Percentiles rank a stretch among this genome's conserved stretches.
phyloP scores from a whole-genome alignment of 129 eudicot genomes.

The Deinandra increscens region DNA sequence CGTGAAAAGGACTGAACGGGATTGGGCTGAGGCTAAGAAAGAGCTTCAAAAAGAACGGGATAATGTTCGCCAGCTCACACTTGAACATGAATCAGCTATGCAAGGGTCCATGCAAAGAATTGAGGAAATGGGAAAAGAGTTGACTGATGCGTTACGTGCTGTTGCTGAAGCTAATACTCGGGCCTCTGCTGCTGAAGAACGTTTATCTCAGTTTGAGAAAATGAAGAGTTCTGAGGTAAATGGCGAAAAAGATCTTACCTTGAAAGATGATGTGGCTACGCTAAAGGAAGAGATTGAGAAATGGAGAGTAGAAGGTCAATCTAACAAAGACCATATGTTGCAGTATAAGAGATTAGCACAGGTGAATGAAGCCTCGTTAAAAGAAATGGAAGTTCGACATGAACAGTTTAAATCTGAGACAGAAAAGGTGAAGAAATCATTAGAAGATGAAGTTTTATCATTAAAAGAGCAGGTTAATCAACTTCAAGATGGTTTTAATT shows the following conservation, averaged over 20 bases:
- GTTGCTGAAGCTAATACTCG: conserved; percentile 73
- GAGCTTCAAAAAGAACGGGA: conserved; percentile 90
- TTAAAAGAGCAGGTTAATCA: conserved; percentile 54
- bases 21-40: conserved; percentile 96
- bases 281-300: conserved; percentile 67
- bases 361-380: conserved; percentile 77
- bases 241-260: conserved; percentile 26
- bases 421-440: conserved; percentile 53
- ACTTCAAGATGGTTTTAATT: conserved; percentile 61
- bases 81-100: conserved; percentile 61
- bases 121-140: conserved; percentile 73
- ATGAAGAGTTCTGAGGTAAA: conserved; percentile 33
- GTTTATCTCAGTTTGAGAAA: conserved; percentile 64
- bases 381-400: conserved; percentile 71
- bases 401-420: conserved; percentile 68
- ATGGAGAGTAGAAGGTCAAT: conserved; percentile 54
- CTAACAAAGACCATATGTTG: conserved; percentile 72
- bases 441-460: conserved; percentile 66
- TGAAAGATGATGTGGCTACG: conserved; percentile 39
- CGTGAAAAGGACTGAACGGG: conserved; percentile 66
- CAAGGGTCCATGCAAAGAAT: conserved; percentile 63
- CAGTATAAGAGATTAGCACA: conserved; percentile 89
- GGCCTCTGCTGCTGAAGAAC: conserved; percentile 86
- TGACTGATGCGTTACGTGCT: conserved; percentile 59
- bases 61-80: conserved; percentile 52